Evolutionary conservation across 129 eudicot genomes (phyloP), one percentile per base, ranked within the genome.

Genomic region (Saussurea involucrata): DNA sequence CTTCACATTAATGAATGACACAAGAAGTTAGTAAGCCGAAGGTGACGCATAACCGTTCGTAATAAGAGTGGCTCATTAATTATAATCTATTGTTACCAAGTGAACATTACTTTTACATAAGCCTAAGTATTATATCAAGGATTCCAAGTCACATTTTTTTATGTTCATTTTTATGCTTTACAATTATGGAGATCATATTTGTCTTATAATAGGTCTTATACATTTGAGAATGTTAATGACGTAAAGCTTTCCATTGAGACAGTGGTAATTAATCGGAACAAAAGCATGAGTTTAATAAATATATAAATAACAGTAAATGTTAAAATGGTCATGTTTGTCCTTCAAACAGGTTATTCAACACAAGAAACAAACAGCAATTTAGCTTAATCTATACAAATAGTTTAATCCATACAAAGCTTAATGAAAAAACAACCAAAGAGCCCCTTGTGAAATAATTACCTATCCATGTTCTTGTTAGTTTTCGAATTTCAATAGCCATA

Each of bases 1-100:
- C 98, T 94, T 67, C 78, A 85, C 27, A 67, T 27, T 13, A 53
- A 72, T 63, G 63, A 65, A 76, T 24, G 29, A 60, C 28, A 34
- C 46, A 49, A 40, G 63, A 42, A 29, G 66, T 44, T 31, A 78
- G 68, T 46, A 83, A 71, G 66, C 12, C 4, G 2, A 28, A 64
- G 4, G 15, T 24, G 60, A 72, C 66, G 40, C 70, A 28, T 72
- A 53, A 64, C 0, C 8, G 53, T 58, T 61, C 9, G 34, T 24
- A 44, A 25, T 27, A 66, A 28, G 74, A 49, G 2, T 11, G 40
- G 66, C 55, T 63, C 58, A 28, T 29, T 44, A 12, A 22, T 24
- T 55, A 34, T 24, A 12, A 12, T 10, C 18, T 42, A 53, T 73
- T 46, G 27, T 20, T 46, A 66, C 58, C 3, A 20, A 76, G 25